These are phyloP conservation scores for Nakazawaea sp. DNA, from an alignment of 805 yeast species.

Conservation along the genomic window DNA sequence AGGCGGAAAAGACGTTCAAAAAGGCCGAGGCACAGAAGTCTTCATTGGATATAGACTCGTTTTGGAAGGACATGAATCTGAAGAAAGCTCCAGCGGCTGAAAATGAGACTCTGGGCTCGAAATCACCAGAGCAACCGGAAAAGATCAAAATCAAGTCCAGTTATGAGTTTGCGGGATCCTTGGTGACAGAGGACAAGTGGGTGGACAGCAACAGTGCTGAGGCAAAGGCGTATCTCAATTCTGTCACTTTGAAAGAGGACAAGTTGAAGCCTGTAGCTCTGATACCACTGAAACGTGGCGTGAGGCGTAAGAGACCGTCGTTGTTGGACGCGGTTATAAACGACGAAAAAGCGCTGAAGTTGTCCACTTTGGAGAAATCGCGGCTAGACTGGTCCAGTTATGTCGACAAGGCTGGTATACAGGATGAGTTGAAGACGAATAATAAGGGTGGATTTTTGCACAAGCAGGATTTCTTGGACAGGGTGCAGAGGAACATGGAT, in stretches of 20 bases:
- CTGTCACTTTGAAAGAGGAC: conserved; percentile 31
- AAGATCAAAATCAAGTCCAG: conserved; percentile 66
- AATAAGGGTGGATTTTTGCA: conserved; percentile 90
- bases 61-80: conserved; percentile 49
- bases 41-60: conserved; percentile 38
- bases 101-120: not conserved
- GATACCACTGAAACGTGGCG: conserved; percentile 14
- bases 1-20: conserved; percentile 16
- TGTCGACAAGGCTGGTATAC: conserved; percentile 80
- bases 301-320: conserved; percentile 67
- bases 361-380: conserved; percentile 89
- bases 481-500: conserved; percentile 61
- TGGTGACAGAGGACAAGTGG: conserved; percentile 66
- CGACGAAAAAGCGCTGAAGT: conserved; percentile 63
- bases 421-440: conserved; percentile 72
- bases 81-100: conserved; percentile 4
- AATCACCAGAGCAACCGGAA: conserved; percentile 24
- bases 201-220: conserved; percentile 79
- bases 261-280: not conserved
- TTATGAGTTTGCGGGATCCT: conserved; percentile 87
- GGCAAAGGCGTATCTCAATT: conserved; percentile 72
- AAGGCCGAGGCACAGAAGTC: conserved; percentile 13
- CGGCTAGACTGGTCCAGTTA: conserved; percentile 92
- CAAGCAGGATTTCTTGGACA: conserved; percentile 79
- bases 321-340: conserved; percentile 69